A percentile compares a stretch with the other conserved stretches of the same genome.
These are phyloP conservation scores for Acacia pycnantha DNA, from an alignment of 331 rosid genomes.

Conservation along the genomic window DNA sequence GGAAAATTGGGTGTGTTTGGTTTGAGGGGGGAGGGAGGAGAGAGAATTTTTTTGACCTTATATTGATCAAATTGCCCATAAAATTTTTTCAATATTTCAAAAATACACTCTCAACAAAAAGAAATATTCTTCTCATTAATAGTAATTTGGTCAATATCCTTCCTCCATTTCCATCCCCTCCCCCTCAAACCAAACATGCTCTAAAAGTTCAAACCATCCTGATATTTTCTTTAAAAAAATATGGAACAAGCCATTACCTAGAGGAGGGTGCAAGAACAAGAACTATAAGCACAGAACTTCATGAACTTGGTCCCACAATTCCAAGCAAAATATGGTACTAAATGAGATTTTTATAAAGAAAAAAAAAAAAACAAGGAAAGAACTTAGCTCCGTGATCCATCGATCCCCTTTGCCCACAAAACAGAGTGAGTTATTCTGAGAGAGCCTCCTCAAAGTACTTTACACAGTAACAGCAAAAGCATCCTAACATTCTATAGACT, in stretches of 20 bases:
- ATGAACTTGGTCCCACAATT: background rate
- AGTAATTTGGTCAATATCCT: no score
- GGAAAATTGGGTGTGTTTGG: no score
- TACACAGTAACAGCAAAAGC: constrained; percentile 23
- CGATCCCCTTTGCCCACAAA: background rate
- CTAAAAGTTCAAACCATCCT: background rate
- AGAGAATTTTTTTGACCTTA: no score
- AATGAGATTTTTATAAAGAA: background rate
- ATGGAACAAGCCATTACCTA: background rate
- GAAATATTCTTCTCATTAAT: no score
- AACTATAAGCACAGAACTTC: background rate
- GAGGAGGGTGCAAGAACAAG: background rate
- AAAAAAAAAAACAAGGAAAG: background rate
- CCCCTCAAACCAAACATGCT: background rate
- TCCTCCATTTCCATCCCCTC: no score
- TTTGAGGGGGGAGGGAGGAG: no score
- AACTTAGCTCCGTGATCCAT: constrained; percentile 10
- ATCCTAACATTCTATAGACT: constrained; percentile 28
- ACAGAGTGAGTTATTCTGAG: constrained; percentile 15
- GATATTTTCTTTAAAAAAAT: background rate
- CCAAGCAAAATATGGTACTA: background rate
- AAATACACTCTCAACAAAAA: no score
- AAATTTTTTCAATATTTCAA: no score
- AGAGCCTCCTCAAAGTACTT: constrained; percentile 14
- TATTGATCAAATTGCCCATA: no score